Percentiles rank a stretch among this genome's conserved stretches.
phyloP scores from a whole-genome alignment of 2,329 filamentous ascomycete genomes.

The Sporothrix sp. region DNA sequence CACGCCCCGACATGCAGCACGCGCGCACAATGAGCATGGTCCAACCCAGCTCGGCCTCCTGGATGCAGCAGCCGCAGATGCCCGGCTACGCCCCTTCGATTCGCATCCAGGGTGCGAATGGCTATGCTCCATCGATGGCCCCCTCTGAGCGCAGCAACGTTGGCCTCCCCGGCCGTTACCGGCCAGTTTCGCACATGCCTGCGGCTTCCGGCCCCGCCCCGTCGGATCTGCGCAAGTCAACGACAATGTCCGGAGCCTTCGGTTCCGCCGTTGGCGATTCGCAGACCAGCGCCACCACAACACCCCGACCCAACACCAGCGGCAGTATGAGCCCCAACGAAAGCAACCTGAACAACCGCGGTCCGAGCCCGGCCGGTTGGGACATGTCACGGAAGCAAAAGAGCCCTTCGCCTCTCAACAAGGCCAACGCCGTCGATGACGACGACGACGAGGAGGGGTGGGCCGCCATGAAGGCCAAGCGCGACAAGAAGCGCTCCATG shows the following conservation, averaged over 20 bases:
- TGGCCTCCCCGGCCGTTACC: conserved; percentile 79
- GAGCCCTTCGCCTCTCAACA: conserved; percentile 30
- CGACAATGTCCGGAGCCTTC: conserved; percentile 35
- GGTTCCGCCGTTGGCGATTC: conserved; percentile 3
- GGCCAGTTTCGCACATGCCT: conserved; percentile 65
- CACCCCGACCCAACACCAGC: conserved; percentile 1
- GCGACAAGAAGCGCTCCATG: conserved; percentile 56
- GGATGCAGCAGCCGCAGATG: conserved; percentile 39
- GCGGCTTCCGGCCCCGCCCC: conserved; percentile 28
- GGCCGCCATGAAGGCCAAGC: conserved; percentile 60
- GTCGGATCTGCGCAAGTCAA: conserved; percentile 27
- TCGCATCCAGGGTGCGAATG: conserved; percentile 36
- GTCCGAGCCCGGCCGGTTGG: conserved; percentile 14
- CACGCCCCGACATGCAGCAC: conserved; percentile 34
- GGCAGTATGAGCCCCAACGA: conserved; percentile 8
- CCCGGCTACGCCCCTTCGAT: conserved; percentile 42
- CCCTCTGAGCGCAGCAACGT: conserved; percentile 93
- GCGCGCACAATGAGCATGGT: conserved; percentile 77
- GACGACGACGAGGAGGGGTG: conserved; percentile 58
- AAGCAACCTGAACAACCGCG: neutral
- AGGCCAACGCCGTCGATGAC: conserved; percentile 32
- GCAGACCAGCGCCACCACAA: conserved; percentile 13
- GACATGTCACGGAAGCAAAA: conserved; percentile 24
- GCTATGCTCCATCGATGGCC: conserved; percentile 84
- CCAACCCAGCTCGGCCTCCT: conserved; percentile 53